Evolutionary conservation across 1,284 basidiomycete genomes (phyloP).

Genomic region (Naganishia sp.): DNA sequence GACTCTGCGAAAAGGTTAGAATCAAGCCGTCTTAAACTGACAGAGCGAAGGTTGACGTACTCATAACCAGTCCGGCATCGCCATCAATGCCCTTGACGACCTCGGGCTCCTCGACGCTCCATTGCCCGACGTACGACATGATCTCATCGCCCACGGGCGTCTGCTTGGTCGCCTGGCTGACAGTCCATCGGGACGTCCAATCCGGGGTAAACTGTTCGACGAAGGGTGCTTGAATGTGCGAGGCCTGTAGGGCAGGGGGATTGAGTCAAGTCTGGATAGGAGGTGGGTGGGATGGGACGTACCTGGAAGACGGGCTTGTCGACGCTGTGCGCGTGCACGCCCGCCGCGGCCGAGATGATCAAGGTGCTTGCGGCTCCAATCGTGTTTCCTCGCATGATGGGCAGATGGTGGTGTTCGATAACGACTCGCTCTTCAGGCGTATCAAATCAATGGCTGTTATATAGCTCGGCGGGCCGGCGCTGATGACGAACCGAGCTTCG

Average conservation of each 20-base stretch:
- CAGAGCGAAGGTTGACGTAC: no score
- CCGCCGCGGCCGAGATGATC: constrained; percentile 46
- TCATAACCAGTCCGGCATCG: constrained; percentile 86
- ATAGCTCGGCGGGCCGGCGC: neutral
- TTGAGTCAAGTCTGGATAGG: neutral
- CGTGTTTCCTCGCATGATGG: constrained; percentile 50
- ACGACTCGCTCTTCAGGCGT: neutral
- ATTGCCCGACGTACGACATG: constrained; percentile 95
- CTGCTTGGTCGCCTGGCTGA: constrained; percentile 96
- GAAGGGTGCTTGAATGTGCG: constrained; percentile 85
- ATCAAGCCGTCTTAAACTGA: no score
- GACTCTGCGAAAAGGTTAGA: no score
- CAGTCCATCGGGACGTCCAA: constrained; percentile 89
- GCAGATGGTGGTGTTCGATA: neutral
- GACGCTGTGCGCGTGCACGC: constrained; percentile 35
- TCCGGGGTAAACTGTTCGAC: constrained; percentile 86
- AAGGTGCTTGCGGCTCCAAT: constrained; percentile 48
- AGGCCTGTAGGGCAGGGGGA: constrained; percentile 60
- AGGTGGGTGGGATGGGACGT: constrained; percentile 20
- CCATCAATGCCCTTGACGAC: constrained; percentile 70
- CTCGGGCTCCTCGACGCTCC: constrained; percentile 89
- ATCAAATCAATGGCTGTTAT: constrained; percentile 7
- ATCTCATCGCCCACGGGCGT: constrained; percentile 88
- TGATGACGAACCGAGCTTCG: constrained; percentile 9
- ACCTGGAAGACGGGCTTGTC: constrained; percentile 49